Evolutionary conservation across 2,329 filamentous ascomycete species (phyloP), one percentile per base, ranked within the genome.

Genomic region (Paradendryphiella salina): DNA sequence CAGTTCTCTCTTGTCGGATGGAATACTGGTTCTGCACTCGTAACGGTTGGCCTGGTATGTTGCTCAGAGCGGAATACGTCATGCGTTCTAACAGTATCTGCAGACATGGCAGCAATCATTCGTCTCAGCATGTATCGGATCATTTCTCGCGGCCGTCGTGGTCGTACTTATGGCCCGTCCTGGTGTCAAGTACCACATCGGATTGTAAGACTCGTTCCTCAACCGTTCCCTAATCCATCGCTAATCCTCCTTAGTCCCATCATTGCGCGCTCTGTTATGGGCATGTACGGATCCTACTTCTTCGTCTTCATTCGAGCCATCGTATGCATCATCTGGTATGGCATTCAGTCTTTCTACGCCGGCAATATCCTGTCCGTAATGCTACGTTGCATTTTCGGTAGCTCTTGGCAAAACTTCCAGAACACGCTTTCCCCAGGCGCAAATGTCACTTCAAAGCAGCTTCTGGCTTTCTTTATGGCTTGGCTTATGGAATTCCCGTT

Each of bases 271-370:
- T 59, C 61, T 0, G 56, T 61, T 9, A 64, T 65, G 59, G 63
- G 64, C 13, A 69, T 76, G 46, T 71, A 69, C 23, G 75, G 73
- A 13, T 70, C 71, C 1, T 70, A 70, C 46, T 72, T 73, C 21
- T 76, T 77, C 56, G 64, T 77, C 32, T 70, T 74, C 53, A 71
- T 72, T 20, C 54, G 69, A 32, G 67, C 67, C 5, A 56, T 71
- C 0, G 72, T 76, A 1, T 70, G 68, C 10, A 64, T 73, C 28
- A 72, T 76, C 46, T 76, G 74, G 62, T 74, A 73, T 45, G 72
- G 72, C 4, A 64, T 65, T 15, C 62, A 64, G 41, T 53, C 64
- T 2, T 63, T 60, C 36, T 64, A 64, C 31, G 61, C 57, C 3
- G 62, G 57, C 1, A 65, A 72, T 29, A 52, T 76, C 15, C 60